A percentile compares a stretch with the other conserved stretches of the same genome.
Conservation (phyloP, 2,329 filamentous ascomycete species). For the Coniochaeta ligniaria region DNA sequence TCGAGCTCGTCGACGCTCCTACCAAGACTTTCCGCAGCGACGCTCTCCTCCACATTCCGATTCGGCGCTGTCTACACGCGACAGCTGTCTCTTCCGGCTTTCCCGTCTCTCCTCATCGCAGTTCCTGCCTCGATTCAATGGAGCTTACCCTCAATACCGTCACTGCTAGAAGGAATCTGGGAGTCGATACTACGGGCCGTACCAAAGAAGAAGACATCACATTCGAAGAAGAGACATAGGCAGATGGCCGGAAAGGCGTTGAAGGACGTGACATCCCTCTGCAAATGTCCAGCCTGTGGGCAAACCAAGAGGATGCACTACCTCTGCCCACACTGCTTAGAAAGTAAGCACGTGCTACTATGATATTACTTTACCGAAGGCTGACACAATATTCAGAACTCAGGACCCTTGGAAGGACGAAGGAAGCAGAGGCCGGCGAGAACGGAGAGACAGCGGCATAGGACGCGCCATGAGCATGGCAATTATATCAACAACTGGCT, state of each 20-base stretch:
- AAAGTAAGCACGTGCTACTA: conserved; percentile 49
- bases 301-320: conserved; percentile 82
- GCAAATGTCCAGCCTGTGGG: conserved; percentile 85
- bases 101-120: conserved; percentile 15
- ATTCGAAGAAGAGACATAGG: conserved; percentile 88
- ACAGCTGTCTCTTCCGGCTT: conserved; percentile 14
- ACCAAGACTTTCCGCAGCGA: conserved; percentile 11
- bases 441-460: neutral
- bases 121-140: conserved; percentile 39
- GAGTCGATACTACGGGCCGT: conserved; percentile 87
- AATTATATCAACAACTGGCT: neutral
- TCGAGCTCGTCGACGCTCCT: conserved; percentile 10
- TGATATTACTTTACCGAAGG: neutral
- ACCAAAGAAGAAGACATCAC: conserved; percentile 97
- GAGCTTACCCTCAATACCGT: conserved; percentile 51
- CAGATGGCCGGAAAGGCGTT: conserved; percentile 94
- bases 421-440: neutral
- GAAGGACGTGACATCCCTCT: conserved; percentile 81
- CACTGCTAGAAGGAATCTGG: conserved; percentile 78
- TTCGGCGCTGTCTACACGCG: conserved; percentile 6
- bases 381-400: conserved; percentile 7
- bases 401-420: conserved; percentile 1
- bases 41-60: conserved; percentile 8
- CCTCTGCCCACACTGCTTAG: conserved; percentile 79
- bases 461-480: neutral